Percentiles rank a stretch among this genome's conserved stretches.
Conservation (phyloP, 176 grass and related monocot genomes). For the Ensete ventricosum region DNA sequence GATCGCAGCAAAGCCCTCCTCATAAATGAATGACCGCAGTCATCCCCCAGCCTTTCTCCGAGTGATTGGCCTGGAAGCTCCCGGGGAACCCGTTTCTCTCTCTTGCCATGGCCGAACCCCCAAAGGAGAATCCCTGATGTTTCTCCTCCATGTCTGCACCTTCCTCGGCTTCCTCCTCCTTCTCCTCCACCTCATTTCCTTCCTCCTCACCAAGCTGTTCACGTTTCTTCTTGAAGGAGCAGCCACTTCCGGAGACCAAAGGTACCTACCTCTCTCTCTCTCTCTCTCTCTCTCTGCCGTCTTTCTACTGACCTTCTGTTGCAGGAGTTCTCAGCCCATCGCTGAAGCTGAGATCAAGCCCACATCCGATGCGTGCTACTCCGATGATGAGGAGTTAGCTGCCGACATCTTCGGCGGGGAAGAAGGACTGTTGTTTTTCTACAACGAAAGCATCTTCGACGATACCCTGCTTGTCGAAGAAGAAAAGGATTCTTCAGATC, state of each 20-base stretch:
- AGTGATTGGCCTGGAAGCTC: background rate
- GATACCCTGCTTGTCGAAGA: constrained; percentile 43
- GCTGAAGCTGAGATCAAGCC: background rate
- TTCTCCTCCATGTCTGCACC: constrained; percentile 30
- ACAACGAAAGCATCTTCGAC: constrained; percentile 48
- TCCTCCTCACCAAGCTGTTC: constrained; percentile 74
- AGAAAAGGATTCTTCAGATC: constrained; percentile 40
- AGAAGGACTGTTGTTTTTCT: constrained; percentile 41
- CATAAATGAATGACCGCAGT: background rate
- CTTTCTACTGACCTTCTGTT: background rate
- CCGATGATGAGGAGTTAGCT: background rate
- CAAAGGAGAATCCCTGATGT: constrained; percentile 17
- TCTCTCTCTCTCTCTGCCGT: background rate
- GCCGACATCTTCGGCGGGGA: background rate
- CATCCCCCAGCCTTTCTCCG: background rate
- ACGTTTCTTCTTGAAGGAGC: constrained; percentile 15
- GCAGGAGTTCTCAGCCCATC: constrained; percentile 18
- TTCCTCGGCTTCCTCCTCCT: constrained; percentile 40
- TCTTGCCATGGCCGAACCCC: constrained; percentile 1
- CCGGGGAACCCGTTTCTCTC: background rate
- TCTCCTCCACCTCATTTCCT: constrained; percentile 37
- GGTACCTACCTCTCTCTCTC: constrained; percentile 21
- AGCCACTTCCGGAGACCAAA: constrained; percentile 7
- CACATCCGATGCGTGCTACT: constrained; percentile 5
- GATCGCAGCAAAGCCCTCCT: background rate